These are phyloP conservation scores for Musa itinerans DNA, from an alignment of 176 grass and related monocot genomes.

Conservation along the genomic window DNA sequence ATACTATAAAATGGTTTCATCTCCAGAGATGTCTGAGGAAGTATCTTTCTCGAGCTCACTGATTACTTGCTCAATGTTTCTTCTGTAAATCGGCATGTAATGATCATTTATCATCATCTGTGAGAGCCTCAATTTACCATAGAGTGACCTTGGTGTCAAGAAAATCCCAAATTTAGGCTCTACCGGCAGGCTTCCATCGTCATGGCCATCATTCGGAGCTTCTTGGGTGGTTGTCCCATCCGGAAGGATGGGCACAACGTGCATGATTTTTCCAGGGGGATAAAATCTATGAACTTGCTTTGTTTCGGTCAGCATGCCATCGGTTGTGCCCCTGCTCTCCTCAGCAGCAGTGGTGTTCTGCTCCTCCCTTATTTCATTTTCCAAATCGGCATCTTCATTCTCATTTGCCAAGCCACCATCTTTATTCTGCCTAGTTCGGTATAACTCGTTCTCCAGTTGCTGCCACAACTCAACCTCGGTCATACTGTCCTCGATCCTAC, in stretches of 20 bases:
- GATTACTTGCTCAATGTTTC: slow-evolving; percentile 68
- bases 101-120: slow-evolving; percentile 94
- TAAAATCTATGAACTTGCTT: slow-evolving; percentile 83
- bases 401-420: no score
- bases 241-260: slow-evolving; percentile 38
- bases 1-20: slow-evolving; percentile 1
- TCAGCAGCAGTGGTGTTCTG: slow-evolving; percentile 27
- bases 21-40: background rate
- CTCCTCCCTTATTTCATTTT: slow-evolving; percentile 54
- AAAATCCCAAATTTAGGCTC: slow-evolving; percentile 53
- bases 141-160: slow-evolving; percentile 68
- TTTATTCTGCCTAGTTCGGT: slow-evolving; percentile 26
- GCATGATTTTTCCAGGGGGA: slow-evolving; percentile 95
- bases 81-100: slow-evolving; percentile 93
- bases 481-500: slow-evolving; percentile 34
- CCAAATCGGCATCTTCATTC: slow-evolving; percentile 43
- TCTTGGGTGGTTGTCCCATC: slow-evolving; percentile 29
- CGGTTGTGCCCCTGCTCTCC: slow-evolving; percentile 16
- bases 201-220: slow-evolving; percentile 11
- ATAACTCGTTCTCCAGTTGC: slow-evolving; percentile 84
- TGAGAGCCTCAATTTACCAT: slow-evolving; percentile 84
- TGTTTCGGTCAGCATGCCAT: slow-evolving; percentile 40
- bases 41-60: slow-evolving; percentile 45
- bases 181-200: background rate
- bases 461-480: slow-evolving; percentile 84